phyloP scores from a whole-genome alignment of 352 stramenopile genomes.

The Phytophthora hybrid region DNA sequence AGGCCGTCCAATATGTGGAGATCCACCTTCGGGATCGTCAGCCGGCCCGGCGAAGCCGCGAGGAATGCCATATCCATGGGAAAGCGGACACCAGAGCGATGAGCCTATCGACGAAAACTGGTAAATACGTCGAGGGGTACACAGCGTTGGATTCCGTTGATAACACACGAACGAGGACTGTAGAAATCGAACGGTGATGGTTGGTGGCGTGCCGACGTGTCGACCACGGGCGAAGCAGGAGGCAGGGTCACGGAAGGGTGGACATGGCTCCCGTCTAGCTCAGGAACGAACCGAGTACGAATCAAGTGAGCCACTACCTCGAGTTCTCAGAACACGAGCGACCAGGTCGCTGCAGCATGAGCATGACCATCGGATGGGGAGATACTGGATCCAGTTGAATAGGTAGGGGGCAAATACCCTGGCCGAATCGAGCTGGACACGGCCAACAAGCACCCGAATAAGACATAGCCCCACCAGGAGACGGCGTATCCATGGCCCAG shows the following conservation, averaged over 20 bases:
- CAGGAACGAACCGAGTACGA: neutral
- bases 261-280: neutral
- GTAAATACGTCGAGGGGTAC: neutral
- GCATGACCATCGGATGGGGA: neutral
- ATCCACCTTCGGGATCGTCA: too few relatives aligned
- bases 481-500: neutral
- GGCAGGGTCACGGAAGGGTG: neutral
- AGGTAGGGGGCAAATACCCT: neutral
- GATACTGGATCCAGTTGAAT: neutral
- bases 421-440: neutral
- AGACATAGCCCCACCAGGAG: too few relatives aligned
- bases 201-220: neutral
- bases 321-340: neutral
- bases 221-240: neutral
- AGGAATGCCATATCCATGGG: too few relatives aligned
- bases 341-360: neutral
- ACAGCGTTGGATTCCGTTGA: neutral
- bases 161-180: neutral
- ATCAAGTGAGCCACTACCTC: neutral
- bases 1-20: too few relatives aligned
- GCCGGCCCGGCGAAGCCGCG: too few relatives aligned
- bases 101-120: neutral
- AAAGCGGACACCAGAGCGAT: too few relatives aligned
- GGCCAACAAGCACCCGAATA: too few relatives aligned
- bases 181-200: neutral